Evolutionary conservation across 129 eudicot genomes (phyloP).

Genomic region (Cynara cardunculus): DNA sequence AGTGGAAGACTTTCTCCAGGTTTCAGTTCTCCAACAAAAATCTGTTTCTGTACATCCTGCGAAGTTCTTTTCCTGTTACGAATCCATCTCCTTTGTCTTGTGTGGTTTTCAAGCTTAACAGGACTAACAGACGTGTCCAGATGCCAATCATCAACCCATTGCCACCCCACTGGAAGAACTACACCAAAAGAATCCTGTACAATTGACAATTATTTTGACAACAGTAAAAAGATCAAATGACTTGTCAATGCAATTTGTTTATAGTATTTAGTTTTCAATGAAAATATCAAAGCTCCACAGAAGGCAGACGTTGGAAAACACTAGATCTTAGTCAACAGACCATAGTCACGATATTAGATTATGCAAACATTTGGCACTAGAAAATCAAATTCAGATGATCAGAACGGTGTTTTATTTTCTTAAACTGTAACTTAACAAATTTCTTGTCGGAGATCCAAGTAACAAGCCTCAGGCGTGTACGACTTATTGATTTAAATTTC

Average conservation of each 20-base stretch:
- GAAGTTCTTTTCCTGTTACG: slow-evolving; percentile 48
- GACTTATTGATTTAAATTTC: neutral
- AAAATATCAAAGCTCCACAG: neutral
- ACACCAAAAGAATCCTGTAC: slow-evolving; percentile 43
- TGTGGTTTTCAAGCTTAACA: slow-evolving; percentile 38
- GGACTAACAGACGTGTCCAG: slow-evolving; percentile 54
- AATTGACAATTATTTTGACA: slow-evolving; percentile 5
- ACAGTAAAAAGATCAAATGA: neutral
- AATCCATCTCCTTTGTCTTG: slow-evolving; percentile 69
- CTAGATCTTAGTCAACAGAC: neutral
- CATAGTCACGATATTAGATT: neutral
- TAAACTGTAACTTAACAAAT: slow-evolving; percentile 6
- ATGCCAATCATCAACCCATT: slow-evolving; percentile 80
- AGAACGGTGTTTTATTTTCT: neutral
- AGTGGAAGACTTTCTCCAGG: slow-evolving; percentile 79
- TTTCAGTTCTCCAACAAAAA: slow-evolving; percentile 51
- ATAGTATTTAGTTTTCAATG: neutral
- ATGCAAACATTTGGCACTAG: slow-evolving; percentile 1
- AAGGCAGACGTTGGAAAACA: neutral
- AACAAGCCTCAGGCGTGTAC: neutral
- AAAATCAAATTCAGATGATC: neutral
- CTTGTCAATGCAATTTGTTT: neutral
- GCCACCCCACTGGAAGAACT: slow-evolving; percentile 55
- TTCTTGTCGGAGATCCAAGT: neutral
- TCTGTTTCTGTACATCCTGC: slow-evolving; percentile 27